phyloP scores from a whole-genome alignment of 1,139 yeast species.

The Zhuliangozyma blackwelliae region DNA sequence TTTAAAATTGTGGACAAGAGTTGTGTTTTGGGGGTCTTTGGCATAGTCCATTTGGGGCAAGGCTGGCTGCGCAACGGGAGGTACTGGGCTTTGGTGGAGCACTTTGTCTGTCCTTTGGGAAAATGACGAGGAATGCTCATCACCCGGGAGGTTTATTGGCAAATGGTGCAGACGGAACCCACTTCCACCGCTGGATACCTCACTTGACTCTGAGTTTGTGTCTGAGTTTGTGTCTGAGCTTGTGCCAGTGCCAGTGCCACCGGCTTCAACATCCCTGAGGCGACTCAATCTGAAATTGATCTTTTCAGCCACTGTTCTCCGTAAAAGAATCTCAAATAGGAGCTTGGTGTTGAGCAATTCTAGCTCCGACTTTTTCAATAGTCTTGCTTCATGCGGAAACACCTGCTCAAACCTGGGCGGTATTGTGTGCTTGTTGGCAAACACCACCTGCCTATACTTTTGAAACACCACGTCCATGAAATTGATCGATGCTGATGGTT shows the following conservation, averaged over 20 bases:
- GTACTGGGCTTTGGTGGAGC: too few relatives aligned
- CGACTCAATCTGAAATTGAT: conserved; percentile 28
- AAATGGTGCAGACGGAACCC: conserved; percentile 6
- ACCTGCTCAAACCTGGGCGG: conserved; percentile 25
- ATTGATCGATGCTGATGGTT: conserved; percentile 6
- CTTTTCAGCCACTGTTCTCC: conserved; percentile 44
- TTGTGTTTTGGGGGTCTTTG: conserved; percentile 1
- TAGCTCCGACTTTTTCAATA: conserved; percentile 22
- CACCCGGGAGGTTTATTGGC: too few relatives aligned
- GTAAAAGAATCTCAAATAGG: conserved; percentile 32
- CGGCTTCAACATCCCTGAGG: too few relatives aligned
- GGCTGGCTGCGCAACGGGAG: too few relatives aligned
- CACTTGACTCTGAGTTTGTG: background rate
- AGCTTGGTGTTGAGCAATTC: conserved; percentile 28
- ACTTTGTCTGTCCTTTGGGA: background rate
- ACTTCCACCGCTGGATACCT: too few relatives aligned
- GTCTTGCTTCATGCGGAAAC: conserved; percentile 27
- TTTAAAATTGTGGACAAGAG: conserved; percentile 17
- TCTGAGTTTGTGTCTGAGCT: background rate
- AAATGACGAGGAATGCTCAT: conserved; percentile 27
- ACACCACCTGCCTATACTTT: conserved; percentile 27
- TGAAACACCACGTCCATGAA: conserved; percentile 19
- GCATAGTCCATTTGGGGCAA: background rate
- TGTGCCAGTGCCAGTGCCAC: background rate
- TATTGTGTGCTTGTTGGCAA: conserved; percentile 14